Conservation (phyloP, 306 rosid genomes). For the Lotus japonicus region DNA sequence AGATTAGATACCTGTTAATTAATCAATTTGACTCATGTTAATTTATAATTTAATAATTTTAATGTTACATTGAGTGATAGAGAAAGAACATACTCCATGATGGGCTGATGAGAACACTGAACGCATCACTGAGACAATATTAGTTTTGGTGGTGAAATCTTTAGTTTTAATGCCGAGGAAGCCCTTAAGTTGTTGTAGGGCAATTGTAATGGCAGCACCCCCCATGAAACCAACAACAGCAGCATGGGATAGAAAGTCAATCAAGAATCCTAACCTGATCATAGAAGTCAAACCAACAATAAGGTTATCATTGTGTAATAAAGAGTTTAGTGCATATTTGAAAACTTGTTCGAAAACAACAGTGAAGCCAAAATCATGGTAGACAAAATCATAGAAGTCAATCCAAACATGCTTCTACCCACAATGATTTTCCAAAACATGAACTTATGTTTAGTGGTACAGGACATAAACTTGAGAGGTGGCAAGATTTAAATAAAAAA, state of each 20-base stretch:
- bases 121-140: slow-evolving; percentile 61
- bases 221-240: slow-evolving; percentile 99
- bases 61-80: not conserved
- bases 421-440: no score
- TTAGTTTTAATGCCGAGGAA: slow-evolving; percentile 66
- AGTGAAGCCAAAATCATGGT: no score
- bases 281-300: not conserved
- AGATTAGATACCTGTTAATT: no score
- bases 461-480: slow-evolving; percentile 7
- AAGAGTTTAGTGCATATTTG: no score
- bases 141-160: slow-evolving; percentile 63
- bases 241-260: slow-evolving; percentile 94
- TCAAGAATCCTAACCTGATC: slow-evolving; percentile 87
- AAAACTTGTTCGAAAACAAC: no score
- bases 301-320: not conserved
- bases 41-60: no score
- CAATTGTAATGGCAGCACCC: slow-evolving; percentile 96
- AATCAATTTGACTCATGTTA: no score
- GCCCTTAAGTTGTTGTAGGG: slow-evolving; percentile 96
- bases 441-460: no score
- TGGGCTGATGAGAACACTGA: slow-evolving; percentile 58
- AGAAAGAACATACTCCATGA: slow-evolving; percentile 61
- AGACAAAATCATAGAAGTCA: no score
- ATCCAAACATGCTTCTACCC: no score
- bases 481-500: not conserved